Evolutionary conservation across 768 basidiomycete genomes (phyloP), one percentile per base, ranked within the genome.

Genomic region (Auricularia sp.): DNA sequence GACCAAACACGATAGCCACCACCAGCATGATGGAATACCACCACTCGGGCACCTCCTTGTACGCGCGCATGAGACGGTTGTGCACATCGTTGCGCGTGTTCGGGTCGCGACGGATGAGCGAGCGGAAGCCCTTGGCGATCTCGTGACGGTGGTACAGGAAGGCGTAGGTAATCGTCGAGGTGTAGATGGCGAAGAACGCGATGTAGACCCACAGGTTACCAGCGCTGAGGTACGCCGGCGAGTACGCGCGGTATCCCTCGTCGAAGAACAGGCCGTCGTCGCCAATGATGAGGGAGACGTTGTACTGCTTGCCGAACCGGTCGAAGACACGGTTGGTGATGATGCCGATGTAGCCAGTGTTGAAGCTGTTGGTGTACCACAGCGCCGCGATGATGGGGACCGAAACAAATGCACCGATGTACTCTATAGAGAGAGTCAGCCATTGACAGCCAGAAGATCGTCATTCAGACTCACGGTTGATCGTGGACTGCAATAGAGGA

Each of bases 241-340:
- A 69, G 44, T 64, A 74, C 2, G 51, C 65, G 21, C 71, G 66
- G 43, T 64, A 66, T 10, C 39, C 59, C 14, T 34, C 64, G 21
- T 36, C 21, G 43, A 62, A 64, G 47, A 65, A 62, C 29, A 56
- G 56, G 3, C 74, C 74, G 14, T 87, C 84, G 62, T 87, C 73
- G 60, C 83, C 84, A 68, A 93, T 72, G 65, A 91, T 77, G 7
- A 78, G 77, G 7, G 78, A 75, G 60, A 84, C 74, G 67, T 91
- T 76, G 77, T 92, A 95, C 5, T 77, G 76, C 66, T 71, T 71
- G 11, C 90, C 93, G 3, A 85, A 87, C 73, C 91, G 91, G 73
- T 93, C 91, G 70, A 81, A 96, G 21, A 70, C 67, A 71, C 71
- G 67, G 67, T 72, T 21, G 23, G 23, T 59, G 56, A n/a, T 69